A percentile compares a stretch with the other conserved stretches of the same genome.
phyloP scores from a whole-genome alignment of 2,329 filamentous ascomycete genomes.

The Fusarium sulawesiense region DNA sequence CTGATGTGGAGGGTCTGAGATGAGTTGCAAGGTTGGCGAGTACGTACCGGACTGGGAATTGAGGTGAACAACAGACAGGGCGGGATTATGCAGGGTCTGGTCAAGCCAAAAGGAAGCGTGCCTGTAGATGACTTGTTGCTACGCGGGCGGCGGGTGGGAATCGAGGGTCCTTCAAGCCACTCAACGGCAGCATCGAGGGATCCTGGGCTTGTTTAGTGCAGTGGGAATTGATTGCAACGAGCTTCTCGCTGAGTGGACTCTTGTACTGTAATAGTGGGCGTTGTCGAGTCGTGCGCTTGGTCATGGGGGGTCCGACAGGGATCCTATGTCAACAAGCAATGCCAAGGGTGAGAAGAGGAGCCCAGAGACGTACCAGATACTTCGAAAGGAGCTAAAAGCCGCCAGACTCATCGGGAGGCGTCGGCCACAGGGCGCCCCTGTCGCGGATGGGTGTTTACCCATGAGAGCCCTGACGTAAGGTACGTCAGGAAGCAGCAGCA shows the following conservation, averaged over 20 bases:
- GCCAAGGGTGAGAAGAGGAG: constrained; percentile 38
- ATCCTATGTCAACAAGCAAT: constrained; percentile 46
- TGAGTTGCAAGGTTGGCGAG: constrained; percentile 39
- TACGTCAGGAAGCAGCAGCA: constrained; percentile 41
- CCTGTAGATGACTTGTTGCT: constrained; percentile 38
- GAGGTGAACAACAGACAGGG: constrained; percentile 42
- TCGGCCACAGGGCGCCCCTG: constrained; percentile 43
- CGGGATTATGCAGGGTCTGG: constrained; percentile 50
- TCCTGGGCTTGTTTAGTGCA: constrained; percentile 45
- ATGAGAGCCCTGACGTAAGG: constrained; percentile 49
- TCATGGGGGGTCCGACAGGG: constrained; percentile 40
- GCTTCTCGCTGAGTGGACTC: constrained; percentile 32
- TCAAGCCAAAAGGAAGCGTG: constrained; percentile 37
- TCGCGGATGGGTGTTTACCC: constrained; percentile 45
- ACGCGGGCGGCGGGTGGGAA: constrained; percentile 40
- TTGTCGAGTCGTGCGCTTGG: constrained; percentile 42
- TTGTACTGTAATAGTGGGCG: constrained; percentile 21
- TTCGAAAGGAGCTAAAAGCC: constrained; percentile 36
- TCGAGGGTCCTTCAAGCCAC: constrained; percentile 45
- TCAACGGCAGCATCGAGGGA: constrained; percentile 48
- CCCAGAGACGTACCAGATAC: constrained; percentile 42
- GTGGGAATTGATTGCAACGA: constrained; percentile 44
- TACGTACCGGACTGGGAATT: constrained; percentile 44
- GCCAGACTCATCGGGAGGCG: constrained; percentile 44
- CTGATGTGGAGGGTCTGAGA: constrained; percentile 49